phyloP scores from a whole-genome alignment of 2,329 filamentous ascomycete genomes.

The Xylariaceae sp. region DNA sequence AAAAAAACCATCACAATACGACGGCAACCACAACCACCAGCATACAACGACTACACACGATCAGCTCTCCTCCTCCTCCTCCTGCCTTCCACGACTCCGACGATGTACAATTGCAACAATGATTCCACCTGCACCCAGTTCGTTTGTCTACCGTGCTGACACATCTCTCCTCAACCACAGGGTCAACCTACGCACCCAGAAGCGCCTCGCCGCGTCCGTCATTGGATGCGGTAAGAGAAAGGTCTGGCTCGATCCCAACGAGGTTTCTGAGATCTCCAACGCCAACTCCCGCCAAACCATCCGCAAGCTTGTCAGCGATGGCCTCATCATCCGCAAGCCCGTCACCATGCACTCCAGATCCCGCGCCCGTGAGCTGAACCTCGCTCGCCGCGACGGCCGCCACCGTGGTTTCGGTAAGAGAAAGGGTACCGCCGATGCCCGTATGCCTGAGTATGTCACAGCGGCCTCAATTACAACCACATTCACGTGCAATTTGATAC shows the following conservation, averaged over 20 bases:
- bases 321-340: slow-evolving; percentile 99
- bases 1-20: background rate
- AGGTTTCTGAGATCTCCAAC: slow-evolving; percentile 99
- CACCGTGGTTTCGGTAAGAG: slow-evolving; percentile 99
- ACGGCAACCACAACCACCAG: background rate
- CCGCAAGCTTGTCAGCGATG: slow-evolving; percentile 99
- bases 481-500: background rate
- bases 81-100: background rate
- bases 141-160: slow-evolving; percentile 15
- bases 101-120: background rate
- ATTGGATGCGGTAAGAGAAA: slow-evolving; percentile 99
- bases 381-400: slow-evolving; percentile 89
- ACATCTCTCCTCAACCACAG: slow-evolving; percentile 48
- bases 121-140: slow-evolving; percentile 1
- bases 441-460: slow-evolving; percentile 90
- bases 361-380: slow-evolving; percentile 92
- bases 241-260: slow-evolving; percentile 99
- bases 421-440: slow-evolving; percentile 99
- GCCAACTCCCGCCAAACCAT: slow-evolving; percentile 99
- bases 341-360: slow-evolving; percentile 99
- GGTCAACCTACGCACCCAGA: slow-evolving; percentile 99
- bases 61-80: background rate
- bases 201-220: slow-evolving; percentile 98
- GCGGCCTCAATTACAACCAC: background rate
- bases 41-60: background rate